A percentile compares a stretch with the other conserved stretches of the same genome.
These are phyloP conservation scores for Linnemannia elongata DNA, from an alignment of 192 early-diverging fungal genomes.

Conservation along the genomic window DNA sequence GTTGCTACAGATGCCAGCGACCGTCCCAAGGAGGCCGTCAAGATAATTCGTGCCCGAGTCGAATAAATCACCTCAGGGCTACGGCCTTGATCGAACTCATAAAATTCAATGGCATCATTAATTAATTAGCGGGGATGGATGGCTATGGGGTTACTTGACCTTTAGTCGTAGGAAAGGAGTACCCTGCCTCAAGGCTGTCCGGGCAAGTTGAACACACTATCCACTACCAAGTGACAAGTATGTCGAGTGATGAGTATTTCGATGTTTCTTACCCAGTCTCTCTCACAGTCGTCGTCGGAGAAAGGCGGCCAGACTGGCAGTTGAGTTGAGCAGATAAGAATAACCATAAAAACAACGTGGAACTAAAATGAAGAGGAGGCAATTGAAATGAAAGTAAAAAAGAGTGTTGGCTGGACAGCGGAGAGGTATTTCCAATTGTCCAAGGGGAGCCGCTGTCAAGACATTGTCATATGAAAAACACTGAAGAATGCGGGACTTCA, in stretches of 20 bases:
- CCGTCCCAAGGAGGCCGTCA: conserved; percentile 63
- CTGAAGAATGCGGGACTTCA: too few relatives aligned
- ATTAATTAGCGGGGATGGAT: neutral
- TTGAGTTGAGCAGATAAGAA: conserved; percentile 2
- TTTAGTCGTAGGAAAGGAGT: neutral
- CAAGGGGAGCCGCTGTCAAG: too few relatives aligned
- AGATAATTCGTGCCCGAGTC: conserved; percentile 58
- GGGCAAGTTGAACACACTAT: neutral
- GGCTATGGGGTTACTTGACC: neutral
- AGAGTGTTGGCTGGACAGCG: neutral
- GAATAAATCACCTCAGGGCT: conserved; percentile 20
- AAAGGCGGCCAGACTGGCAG: neutral
- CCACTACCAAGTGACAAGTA: neutral
- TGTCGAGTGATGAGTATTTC: neutral
- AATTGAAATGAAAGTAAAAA: neutral
- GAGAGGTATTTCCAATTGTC: neutral
- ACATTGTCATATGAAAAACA: too few relatives aligned
- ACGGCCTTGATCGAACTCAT: neutral
- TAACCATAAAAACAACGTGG: conserved; percentile 5
- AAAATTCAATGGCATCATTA: neutral
- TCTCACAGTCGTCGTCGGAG: neutral
- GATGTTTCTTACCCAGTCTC: neutral
- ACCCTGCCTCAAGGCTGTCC: neutral
- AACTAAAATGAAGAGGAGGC: neutral
- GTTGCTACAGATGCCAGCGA: conserved; percentile 72